phyloP scores from a whole-genome alignment of 768 basidiomycete genomes.

The Erythrobasidium yunnanense region DNA sequence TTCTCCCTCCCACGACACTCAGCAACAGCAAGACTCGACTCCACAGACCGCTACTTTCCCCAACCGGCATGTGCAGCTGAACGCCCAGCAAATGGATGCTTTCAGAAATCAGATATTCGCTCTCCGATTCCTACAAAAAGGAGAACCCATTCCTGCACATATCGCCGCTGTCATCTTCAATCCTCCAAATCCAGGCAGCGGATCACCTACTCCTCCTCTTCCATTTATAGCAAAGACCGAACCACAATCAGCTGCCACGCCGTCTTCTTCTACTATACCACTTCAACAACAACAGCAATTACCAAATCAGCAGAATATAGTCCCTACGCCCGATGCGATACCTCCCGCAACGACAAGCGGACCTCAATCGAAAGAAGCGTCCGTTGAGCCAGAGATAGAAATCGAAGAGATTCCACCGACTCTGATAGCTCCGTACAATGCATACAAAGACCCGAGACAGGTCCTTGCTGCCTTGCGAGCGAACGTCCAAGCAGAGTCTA shows the following conservation, averaged over 20 bases:
- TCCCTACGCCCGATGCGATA: neutral
- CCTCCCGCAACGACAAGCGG: too few species aligned
- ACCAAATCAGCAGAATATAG: too few species aligned
- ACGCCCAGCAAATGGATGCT: constrained; percentile 25
- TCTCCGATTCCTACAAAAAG: constrained; percentile 36
- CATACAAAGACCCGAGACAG: constrained; percentile 52
- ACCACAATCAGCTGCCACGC: too few species aligned
- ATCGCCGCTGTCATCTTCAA: constrained; percentile 31
- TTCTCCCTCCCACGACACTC: too few species aligned
- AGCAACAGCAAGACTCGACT: neutral
- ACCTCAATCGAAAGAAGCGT: neutral
- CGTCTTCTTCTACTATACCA: constrained; percentile 28
- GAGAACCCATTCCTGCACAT: constrained; percentile 35
- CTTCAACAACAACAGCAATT: constrained; percentile 29
- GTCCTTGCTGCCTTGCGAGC: constrained; percentile 18
- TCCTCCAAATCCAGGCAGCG: neutral
- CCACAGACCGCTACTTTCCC: too few species aligned
- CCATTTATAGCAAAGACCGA: neutral
- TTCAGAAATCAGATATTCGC: constrained; percentile 37
- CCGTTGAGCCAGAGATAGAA: constrained; percentile 6
- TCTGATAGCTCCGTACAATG: constrained; percentile 43
- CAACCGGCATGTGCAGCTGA: constrained; percentile 4
- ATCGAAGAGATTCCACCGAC: constrained; percentile 19
- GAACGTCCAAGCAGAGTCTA: neutral
- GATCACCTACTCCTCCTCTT: neutral